Base-by-base conservation (phyloP, 2,329 filamentous ascomycete species). In the Fusarium heterosporum region DNA sequence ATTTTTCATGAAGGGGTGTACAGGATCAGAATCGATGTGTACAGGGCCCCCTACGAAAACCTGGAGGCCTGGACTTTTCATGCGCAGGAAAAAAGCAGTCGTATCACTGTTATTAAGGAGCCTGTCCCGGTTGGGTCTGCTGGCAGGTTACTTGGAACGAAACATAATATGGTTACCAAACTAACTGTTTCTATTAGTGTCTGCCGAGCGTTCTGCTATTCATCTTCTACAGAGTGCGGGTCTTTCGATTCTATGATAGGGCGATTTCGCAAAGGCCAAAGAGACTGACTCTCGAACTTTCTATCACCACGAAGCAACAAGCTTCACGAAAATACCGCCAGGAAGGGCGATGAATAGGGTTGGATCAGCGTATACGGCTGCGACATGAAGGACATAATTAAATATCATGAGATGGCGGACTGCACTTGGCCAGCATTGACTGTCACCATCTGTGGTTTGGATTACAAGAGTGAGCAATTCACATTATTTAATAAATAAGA, bases 21-120 rank as follows among this genome's bases (percentile, higher is more conserved):
- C 43, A 66, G 42, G 4, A 64, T 78, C 38, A 71, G 71, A 16
- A 40, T 78, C 8, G 75, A 78, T 30, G 34, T 75, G 2, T 77
- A 76, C 54, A 66, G 68, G 36, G 66, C 69, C 26, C 45, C 53
- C 19, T 52, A 60, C 16, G 41, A 64, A 3, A 19, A 69, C 14
- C 29, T 55, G 4, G 43, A 51, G 8, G 56, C 67, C 8, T 69
- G 50, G 14, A 60, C 36, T 0, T 52, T 71, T 22, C 50, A 69
- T 29, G 55, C 46, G 7, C 66, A 74, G 39, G 45, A 64, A 36
- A 55, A 69, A 8, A 69, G 63, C 29, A 56, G 38, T 4, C 39
- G 42, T 4, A 61, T 77, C 7, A 60, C 55, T 0, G 67, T 72
- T 7, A 17, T 47, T 10, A 56, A 64, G 8, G 53, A 38, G 13